Conservation (phyloP, 108 stramenopile genomes). For the Conticribra guillardii region DNA sequence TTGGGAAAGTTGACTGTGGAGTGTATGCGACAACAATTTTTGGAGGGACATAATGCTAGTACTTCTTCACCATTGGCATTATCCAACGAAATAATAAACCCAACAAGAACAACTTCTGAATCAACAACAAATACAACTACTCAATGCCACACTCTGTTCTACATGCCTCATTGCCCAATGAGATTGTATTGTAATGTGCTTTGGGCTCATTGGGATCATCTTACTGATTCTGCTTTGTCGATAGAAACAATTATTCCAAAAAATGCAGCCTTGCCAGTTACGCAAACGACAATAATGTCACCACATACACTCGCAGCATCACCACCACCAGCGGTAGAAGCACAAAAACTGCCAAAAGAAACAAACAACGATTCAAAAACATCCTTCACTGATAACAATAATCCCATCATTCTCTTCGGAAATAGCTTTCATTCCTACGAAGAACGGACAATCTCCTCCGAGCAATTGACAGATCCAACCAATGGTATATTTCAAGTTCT, state of each 20-base stretch:
- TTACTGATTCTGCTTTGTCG: no score
- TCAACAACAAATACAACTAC: neutral
- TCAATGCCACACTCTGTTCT: constrained; percentile 26
- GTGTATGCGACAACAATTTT: constrained; percentile 20
- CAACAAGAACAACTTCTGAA: neutral
- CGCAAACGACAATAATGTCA: no score
- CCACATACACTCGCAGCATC: no score
- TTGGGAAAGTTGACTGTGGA: constrained; percentile 37
- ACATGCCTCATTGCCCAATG: constrained; percentile 59
- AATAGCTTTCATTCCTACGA: constrained; percentile 54
- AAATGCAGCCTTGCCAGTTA: no score
- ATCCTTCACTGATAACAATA: neutral
- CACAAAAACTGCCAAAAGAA: neutral
- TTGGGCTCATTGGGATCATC: constrained; percentile 49
- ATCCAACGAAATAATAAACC: neutral
- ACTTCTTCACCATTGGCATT: neutral
- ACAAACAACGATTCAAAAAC: neutral
- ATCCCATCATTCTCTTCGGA: constrained; percentile 36
- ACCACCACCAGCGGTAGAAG: neutral
- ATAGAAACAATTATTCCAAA: no score
- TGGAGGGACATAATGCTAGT: neutral
- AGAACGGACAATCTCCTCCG: constrained; percentile 39
- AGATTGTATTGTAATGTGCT: constrained; percentile 57
- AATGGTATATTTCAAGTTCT: constrained; percentile 51
- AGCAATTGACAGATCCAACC: constrained; percentile 36